Base-by-base conservation (phyloP, 257 asterid species). In the Craterostigma plantagineum region DNA sequence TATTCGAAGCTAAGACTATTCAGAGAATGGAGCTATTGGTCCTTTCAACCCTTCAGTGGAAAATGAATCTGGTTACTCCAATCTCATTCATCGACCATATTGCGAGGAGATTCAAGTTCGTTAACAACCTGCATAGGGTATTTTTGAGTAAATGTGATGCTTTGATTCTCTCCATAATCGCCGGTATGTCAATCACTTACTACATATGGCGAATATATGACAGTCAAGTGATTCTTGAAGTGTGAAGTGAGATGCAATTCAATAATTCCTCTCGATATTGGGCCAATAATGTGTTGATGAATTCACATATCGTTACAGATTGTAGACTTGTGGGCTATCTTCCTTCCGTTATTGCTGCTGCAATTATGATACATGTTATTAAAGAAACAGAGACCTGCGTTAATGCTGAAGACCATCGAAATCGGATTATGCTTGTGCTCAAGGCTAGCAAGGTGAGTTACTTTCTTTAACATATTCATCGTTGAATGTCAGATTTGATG, bases 1-100 rank as follows among this genome's bases (percentile, higher is more conserved):
- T 73, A 46, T 77, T 77, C 35, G 91, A 77, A 67, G 67, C 91
- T 14, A 65, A 66, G 63, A 77, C 91, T n/a, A 65, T 77, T 34
- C 73, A 68, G 64, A 73, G 81, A 50, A 70, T 74, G 81, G 91
- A 77, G 53, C 67, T 73, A 9, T 45, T 73, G 70, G 64, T 77
- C 51, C 75, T 77, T 35, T 65, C 85, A 8, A 57, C 76, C 7
- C 71, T 73, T 18, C 51, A 66, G 38, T 77, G 91, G 91, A 70
- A 58, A 70, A 70, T 75, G 77, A 67, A 63, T 45, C 71, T 59
- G 1, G 91, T 68, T 48, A 77, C 91, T 0, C 85, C 91, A 4
- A 42, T 77, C 14, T 66, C 91, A 4, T 73, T 70, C 56, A 16
- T 73, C 64, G 84, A 77, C 63, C 81, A 77, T 54, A 48, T 63